Base-by-base conservation (phyloP, 192 early-diverging fungal genomes). In the Entomortierella parvispora region DNA sequence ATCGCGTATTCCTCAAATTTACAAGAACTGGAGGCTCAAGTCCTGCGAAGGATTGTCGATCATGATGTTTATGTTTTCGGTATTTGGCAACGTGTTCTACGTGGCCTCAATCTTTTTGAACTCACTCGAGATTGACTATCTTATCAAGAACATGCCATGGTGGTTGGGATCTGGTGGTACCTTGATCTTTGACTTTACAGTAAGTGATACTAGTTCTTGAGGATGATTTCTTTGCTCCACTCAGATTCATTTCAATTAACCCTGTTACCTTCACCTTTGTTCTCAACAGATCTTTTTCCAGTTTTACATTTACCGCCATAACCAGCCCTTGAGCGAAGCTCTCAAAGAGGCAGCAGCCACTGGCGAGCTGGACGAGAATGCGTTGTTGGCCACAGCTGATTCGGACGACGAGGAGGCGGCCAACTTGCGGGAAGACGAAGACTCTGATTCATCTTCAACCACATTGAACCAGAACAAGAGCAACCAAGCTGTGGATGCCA, bases 1-100 rank as follows among this genome's bases (percentile, higher is more conserved):
- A 25, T 85, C 88, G 5, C 89, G 93, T 47, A 82, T 94, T 43
- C 94, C 94, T 5, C 94, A 96, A 65, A 93, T 96, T 32, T 83
- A 91, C 52, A 89, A 91, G 84, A 96, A 96, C 81, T 88, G 82
- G 71, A 76, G 80, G 29, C 84, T 85, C 43, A 86, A 89, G 75
- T 88, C 86, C 12, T 90, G 89, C 18, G 93, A 94, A 68, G 94
- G 94, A 2, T 82, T 96, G 45, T 90, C 90, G n/a, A 62, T 92
- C 4, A 85, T 82, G 46, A 94, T 96, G 93, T 96, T 96, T 81
- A 62, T 87, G n/a, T 93, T 92, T 80, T 87, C 88, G 22, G 89
- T 93, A 32, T 55, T 94, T 62, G 94, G 94, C 14, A 96, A 96
- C 71, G 57, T 89, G 14, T 74, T 87, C 8, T 91, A 79, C 58